phyloP scores from a whole-genome alignment of 2,329 filamentous ascomycete species.

The Beauveria rudraprayagi region DNA sequence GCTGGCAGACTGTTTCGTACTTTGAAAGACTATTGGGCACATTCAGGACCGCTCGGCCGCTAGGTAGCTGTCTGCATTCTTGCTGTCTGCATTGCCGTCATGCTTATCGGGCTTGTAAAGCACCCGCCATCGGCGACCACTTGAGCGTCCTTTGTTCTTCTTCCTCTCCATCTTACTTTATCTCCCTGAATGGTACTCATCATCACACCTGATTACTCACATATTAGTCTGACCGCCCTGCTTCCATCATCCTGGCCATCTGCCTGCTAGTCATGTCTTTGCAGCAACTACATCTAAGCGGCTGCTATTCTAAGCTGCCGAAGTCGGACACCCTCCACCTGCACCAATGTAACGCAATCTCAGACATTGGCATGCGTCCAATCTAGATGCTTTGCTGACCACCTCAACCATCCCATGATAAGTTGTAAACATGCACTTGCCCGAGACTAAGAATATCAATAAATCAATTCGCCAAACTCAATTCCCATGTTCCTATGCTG shows the following conservation, averaged over 20 bases:
- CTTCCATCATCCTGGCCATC: not conserved
- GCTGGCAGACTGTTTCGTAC: not conserved
- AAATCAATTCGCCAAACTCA: constrained; percentile 9
- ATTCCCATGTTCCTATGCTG: constrained; percentile 8
- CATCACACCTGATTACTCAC: not conserved
- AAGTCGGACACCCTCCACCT: not conserved
- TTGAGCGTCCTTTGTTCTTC: too few relatives aligned
- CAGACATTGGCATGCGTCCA: not conserved
- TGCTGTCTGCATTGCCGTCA: not conserved
- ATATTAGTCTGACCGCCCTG: not conserved
- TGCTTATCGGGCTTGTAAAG: not conserved
- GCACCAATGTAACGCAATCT: not conserved
- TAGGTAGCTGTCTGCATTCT: not conserved
- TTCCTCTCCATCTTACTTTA: too few relatives aligned
- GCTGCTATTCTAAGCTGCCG: not conserved
- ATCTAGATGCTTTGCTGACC: not conserved
- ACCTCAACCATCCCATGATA: not conserved
- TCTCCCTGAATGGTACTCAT: too few relatives aligned
- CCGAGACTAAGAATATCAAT: not conserved
- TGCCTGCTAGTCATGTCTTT: not conserved
- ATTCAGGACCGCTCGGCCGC: not conserved
- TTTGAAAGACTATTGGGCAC: not conserved
- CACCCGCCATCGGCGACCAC: not conserved
- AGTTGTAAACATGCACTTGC: too few relatives aligned
- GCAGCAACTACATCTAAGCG: not conserved